A percentile compares a stretch with the other conserved stretches of the same genome.
Evolutionary conservation across 169 alveolate species (phyloP).

Genomic region (Pseudocohnilembus persalinus): DNA sequence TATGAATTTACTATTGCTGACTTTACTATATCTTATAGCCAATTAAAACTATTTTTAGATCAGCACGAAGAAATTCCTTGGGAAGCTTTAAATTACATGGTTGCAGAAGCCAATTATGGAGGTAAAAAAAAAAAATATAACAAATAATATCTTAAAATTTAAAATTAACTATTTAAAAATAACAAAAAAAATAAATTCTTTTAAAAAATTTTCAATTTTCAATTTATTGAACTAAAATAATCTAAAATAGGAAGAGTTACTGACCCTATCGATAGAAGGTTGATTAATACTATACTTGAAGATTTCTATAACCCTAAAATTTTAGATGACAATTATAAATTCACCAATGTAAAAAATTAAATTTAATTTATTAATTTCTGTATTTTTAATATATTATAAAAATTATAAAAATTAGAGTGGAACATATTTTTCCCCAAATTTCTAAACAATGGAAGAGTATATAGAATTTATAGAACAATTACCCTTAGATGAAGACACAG

Average conservation of each 20-base stretch:
- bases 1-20: constrained; percentile 87
- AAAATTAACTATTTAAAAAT: too few species aligned
- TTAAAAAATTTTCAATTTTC: too few species aligned
- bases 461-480: constrained; percentile 66
- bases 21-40: constrained; percentile 79
- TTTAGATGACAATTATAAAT: constrained; percentile 70
- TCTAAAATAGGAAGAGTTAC: constrained; percentile 90
- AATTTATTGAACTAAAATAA: constrained; percentile 80
- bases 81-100: constrained; percentile 87
- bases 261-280: constrained; percentile 83
- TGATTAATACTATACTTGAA: constrained; percentile 58
- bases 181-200: too few species aligned
- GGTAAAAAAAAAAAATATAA: too few species aligned
- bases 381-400: too few species aligned
- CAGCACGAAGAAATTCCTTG: constrained; percentile 85
- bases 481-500: constrained; percentile 88
- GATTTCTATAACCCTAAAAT: constrained; percentile 78
- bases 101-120: constrained; percentile 89
- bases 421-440: constrained; percentile 70
- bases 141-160: too few species aligned
- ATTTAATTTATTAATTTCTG: not conserved
- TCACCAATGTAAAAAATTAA: not conserved
- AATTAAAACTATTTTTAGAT: constrained; percentile 88
- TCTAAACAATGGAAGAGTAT: constrained; percentile 53
- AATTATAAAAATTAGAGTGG: constrained; percentile 56